phyloP scores from a whole-genome alignment of 345 rosid genomes.

The Citrus cavaleriei region DNA sequence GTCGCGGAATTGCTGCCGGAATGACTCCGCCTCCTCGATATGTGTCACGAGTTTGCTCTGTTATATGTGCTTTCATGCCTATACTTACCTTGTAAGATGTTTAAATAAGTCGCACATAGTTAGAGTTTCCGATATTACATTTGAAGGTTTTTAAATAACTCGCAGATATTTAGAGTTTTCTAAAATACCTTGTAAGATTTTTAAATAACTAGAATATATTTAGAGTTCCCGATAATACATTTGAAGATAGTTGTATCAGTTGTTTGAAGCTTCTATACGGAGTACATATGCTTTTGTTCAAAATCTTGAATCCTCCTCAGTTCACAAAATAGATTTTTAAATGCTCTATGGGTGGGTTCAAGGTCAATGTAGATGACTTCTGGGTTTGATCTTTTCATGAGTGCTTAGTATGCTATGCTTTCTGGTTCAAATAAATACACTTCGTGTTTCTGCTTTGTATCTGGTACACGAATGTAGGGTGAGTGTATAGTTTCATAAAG shows the following conservation, averaged over 20 bases:
- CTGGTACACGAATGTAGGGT: neutral
- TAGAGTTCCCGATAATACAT: neutral
- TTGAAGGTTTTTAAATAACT: constrained; percentile 43
- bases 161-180: neutral
- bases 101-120: neutral
- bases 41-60: constrained; percentile 80
- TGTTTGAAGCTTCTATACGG: neutral
- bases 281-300: neutral
- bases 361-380: neutral
- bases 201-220: neutral
- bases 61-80: constrained; percentile 83
- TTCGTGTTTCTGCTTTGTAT: neutral
- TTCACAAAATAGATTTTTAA: neutral
- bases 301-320: neutral
- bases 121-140: constrained; percentile 23
- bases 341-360: neutral
- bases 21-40: constrained; percentile 98
- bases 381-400: neutral
- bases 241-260: neutral
- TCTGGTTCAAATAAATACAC: neutral
- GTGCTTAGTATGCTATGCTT: neutral
- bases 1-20: constrained; percentile 77
- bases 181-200: constrained; percentile 56
- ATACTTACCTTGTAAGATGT: constrained; percentile 70
- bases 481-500: neutral